These are phyloP conservation scores for Collybia sp. DNA, from an alignment of 768 basidiomycete species.

Conservation along the genomic window DNA sequence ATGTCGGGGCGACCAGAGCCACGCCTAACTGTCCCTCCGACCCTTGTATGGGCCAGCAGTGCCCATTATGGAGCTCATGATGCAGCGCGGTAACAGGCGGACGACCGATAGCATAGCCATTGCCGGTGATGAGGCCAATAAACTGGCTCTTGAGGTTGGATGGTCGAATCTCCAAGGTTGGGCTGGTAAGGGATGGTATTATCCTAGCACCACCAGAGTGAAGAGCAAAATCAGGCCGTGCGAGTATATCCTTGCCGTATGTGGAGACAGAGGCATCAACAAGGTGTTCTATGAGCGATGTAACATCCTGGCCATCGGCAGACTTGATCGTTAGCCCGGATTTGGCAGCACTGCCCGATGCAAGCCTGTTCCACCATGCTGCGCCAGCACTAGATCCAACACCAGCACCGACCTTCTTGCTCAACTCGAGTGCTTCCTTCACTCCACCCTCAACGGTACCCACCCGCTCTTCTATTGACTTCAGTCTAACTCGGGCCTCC, in stretches of 20 bases:
- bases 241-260: constrained; percentile 72
- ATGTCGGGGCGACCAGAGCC: constrained; percentile 66
- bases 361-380: constrained; percentile 74
- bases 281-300: constrained; percentile 64
- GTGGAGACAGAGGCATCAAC: constrained; percentile 72
- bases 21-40: constrained; percentile 79
- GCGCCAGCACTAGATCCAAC: constrained; percentile 28
- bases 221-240: constrained; percentile 80
- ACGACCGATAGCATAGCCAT: constrained; percentile 62
- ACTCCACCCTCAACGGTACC: constrained; percentile 57
- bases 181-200: constrained; percentile 79
- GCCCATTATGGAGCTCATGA: constrained; percentile 75
- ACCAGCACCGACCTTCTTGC: constrained; percentile 40
- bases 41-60: constrained; percentile 93
- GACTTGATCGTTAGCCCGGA: constrained; percentile 62
- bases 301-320: constrained; percentile 67
- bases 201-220: constrained; percentile 78
- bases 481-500: constrained; percentile 51
- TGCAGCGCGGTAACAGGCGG: constrained; percentile 87
- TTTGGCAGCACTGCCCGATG: constrained; percentile 33
- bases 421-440: constrained; percentile 67
- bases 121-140: constrained; percentile 55
- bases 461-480: constrained; percentile 58
- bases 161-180: constrained; percentile 68
- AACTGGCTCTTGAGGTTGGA: constrained; percentile 42